Evolutionary conservation across 495 filamentous ascomycete species (phyloP), one percentile per base, ranked within the genome.

Genomic region (Penicillium daleae): DNA sequence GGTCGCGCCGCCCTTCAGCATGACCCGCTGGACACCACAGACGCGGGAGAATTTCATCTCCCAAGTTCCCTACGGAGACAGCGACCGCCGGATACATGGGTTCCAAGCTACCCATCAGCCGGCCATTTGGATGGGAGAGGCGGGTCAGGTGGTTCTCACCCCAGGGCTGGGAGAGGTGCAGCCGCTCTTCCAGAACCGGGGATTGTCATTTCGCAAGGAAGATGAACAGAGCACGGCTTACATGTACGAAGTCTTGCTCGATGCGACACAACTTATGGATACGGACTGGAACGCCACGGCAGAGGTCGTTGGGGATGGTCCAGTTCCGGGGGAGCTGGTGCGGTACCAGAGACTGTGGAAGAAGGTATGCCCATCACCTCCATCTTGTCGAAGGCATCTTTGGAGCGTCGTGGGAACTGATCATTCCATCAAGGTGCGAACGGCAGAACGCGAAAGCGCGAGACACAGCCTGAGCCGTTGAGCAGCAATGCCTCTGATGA

Each of bases 21-120:
- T 72, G 70, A 72, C 70, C 6, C 68, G 70, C 12, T 72, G 70
- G 70, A 72, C 70, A 26, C 70, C 70, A 2, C 70, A 72, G 50
- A 72, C 70, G 1, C 65, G 70, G 19, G 70, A 72, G 53, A 72
- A 72, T 17, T 71, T 71, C 59, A 72, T 72, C 39, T 71, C 70
- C 0, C 70, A 72, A 39, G 66, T 66, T 9, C 67, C 70, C 1
- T 72, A 72, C 24, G 66, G 68, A 2, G 60, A 68, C 33, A 56
- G 67, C 21, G 70, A 72, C 40, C 65, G 63, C 6, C 62, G 63
- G 0, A 64, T 72, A 8, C 70, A 72, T 53, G 70, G 70, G 0
- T 72, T 72, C 48, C 70, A 72, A 12, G 70, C 70, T 4, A 72
- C 70, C 0, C 70, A 72, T 26, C 70, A 72, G 35, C 70, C 70